Evolutionary conservation across 495 filamentous ascomycete species (phyloP).

Genomic region (Neurospora sp.): DNA sequence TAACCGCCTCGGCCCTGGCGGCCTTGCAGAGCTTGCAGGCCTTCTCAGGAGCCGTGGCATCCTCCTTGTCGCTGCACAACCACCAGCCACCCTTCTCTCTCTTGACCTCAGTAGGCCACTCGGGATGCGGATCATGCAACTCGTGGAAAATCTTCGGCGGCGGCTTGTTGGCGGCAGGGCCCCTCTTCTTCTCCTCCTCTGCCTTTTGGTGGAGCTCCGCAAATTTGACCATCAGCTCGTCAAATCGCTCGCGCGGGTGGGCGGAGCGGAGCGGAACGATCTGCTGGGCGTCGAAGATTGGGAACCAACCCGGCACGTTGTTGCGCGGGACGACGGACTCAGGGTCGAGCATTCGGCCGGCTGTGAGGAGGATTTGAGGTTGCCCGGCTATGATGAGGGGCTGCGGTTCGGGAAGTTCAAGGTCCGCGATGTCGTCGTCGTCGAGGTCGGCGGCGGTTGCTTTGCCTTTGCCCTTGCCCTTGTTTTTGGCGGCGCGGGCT

Average conservation of each 20-base stretch:
- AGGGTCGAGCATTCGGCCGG: background rate
- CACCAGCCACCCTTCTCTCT: constrained; percentile 27
- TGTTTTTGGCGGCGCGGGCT: background rate
- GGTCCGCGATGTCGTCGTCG: background rate
- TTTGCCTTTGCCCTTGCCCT: background rate
- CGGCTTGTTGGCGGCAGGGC: no score
- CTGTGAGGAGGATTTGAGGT: background rate
- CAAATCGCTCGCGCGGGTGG: constrained; percentile 4
- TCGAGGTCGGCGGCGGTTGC: background rate
- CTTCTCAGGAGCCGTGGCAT: constrained; percentile 12
- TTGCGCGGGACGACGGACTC: background rate
- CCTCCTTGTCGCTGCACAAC: constrained; percentile 13
- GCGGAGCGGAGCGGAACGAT: constrained; percentile 4
- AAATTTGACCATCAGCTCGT: constrained; percentile 4
- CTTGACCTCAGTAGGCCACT: constrained; percentile 20
- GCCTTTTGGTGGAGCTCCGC: constrained; percentile 1
- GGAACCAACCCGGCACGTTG: constrained; percentile 25
- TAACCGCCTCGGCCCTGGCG: background rate
- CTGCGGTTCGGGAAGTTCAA: background rate
- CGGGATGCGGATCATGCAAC: constrained; percentile 21
- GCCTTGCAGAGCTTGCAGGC: constrained; percentile 17
- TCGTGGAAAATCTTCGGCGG: constrained; percentile 5
- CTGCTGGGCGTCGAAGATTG: constrained; percentile 5
- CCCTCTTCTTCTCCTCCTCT: background rate
- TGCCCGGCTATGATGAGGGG: background rate